phyloP scores from a whole-genome alignment of 441 rosid species.

The Brassica hybrid region DNA sequence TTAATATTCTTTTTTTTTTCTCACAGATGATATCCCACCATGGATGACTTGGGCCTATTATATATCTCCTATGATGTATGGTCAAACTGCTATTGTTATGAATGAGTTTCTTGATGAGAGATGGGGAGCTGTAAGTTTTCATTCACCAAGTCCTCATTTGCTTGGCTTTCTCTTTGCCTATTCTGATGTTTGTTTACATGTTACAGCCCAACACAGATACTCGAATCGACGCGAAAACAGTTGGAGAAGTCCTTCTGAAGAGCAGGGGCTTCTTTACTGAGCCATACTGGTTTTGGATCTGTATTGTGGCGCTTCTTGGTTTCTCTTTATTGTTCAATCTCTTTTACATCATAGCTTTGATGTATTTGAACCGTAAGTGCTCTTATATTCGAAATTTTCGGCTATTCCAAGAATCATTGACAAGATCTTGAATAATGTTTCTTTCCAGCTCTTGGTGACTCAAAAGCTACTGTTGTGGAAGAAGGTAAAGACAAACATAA shows the following conservation, averaged over 20 bases:
- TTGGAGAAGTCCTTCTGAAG: constrained; percentile 67
- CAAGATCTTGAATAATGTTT: constrained; percentile 11
- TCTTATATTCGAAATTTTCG: neutral
- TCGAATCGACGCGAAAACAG: constrained; percentile 52
- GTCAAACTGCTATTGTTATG: constrained; percentile 85
- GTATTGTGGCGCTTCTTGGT: constrained; percentile 73
- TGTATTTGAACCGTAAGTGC: constrained; percentile 76
- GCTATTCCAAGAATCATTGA: constrained; percentile 20
- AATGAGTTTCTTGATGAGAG: constrained; percentile 84
- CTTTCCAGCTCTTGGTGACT: constrained; percentile 65
- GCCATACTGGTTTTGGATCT: constrained; percentile 81
- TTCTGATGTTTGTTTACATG: constrained; percentile 14
- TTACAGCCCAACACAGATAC: constrained; percentile 61
- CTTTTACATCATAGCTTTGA: constrained; percentile 68
- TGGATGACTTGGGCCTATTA: constrained; percentile 93
- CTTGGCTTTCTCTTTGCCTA: constrained; percentile 7
- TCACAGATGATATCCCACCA: constrained; percentile 73
- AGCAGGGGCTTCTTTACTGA: constrained; percentile 65
- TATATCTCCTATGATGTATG: constrained; percentile 90
- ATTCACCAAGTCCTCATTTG: neutral
- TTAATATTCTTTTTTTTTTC: constrained; percentile 7
- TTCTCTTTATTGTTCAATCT: constrained; percentile 76
- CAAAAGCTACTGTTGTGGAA: constrained; percentile 55
- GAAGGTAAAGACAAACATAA: constrained; percentile 46
- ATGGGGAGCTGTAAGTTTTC: constrained; percentile 73